Conservation (phyloP, 768 basidiomycete genomes). For the Lactarius evosmus region DNA sequence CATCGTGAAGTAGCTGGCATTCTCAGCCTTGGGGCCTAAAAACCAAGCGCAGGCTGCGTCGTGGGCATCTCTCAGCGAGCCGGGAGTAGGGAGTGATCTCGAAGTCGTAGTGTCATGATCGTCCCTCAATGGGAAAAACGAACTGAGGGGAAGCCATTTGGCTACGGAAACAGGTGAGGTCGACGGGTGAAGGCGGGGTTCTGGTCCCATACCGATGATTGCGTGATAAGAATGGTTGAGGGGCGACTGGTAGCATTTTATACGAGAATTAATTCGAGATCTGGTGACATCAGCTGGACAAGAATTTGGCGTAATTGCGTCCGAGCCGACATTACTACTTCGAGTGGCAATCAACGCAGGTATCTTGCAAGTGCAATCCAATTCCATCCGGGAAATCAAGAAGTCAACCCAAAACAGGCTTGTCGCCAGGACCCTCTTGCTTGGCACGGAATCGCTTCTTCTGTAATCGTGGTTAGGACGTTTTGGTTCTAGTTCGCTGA, state of each 20-base stretch:
- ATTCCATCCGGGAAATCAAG: no score
- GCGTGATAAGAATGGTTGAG: slow-evolving; percentile 11
- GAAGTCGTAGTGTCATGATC: neutral
- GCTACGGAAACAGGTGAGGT: neutral
- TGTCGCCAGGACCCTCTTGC: no score
- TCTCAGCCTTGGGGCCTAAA: slow-evolving; percentile 41
- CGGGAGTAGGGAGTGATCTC: neutral
- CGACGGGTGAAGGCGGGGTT: neutral
- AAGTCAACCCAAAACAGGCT: no score
- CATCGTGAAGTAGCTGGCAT: slow-evolving; percentile 33
- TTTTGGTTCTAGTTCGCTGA: no score
- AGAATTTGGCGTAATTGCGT: neutral
- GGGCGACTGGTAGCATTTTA: neutral
- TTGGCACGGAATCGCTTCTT: no score
- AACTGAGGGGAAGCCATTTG: slow-evolving; percentile 14
- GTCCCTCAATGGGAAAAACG: neutral
- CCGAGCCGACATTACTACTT: no score
- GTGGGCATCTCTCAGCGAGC: slow-evolving; percentile 20
- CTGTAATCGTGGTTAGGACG: no score
- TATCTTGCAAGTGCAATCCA: no score
- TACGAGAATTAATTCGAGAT: neutral
- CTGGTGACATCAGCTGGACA: neutral
- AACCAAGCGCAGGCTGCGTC: slow-evolving; percentile 39
- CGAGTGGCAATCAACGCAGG: no score
- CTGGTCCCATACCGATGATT: neutral